Evolutionary conservation across 164 flowering plant species (phyloP).

Genomic region (Aristolochia fimbriata): DNA sequence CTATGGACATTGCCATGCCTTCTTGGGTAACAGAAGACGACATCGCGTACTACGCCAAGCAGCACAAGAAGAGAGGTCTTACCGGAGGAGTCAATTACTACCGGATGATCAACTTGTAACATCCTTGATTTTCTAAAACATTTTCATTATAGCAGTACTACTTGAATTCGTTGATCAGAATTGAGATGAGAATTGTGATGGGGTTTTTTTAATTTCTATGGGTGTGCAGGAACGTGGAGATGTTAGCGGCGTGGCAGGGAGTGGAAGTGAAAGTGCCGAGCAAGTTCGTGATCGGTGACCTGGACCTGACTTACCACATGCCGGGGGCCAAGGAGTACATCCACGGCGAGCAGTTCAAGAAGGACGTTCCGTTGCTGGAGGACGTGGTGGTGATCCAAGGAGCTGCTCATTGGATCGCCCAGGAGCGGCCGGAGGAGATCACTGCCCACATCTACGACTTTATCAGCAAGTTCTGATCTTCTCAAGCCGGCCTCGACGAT

Average conservation of each 20-base stretch:
- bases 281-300: conserved; percentile 35
- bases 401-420: conserved; percentile 23
- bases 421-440: conserved; percentile 26
- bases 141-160: too few species aligned
- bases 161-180: too few species aligned
- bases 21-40: conserved; percentile 49
- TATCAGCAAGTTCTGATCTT: conserved; percentile 12
- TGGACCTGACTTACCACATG: conserved; percentile 24
- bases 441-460: conserved; percentile 22
- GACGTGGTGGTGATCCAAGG: conserved; percentile 23
- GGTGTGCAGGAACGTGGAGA: conserved; percentile 40
- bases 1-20: conserved; percentile 15
- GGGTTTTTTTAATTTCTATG: too few species aligned
- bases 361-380: conserved; percentile 7
- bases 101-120: conserved; percentile 37
- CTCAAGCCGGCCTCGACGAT: neutral
- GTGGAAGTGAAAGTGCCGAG: conserved; percentile 28
- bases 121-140: neutral
- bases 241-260: conserved; percentile 37
- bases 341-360: conserved; percentile 19
- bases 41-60: conserved; percentile 25
- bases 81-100: conserved; percentile 48
- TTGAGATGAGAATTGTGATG: too few species aligned
- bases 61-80: conserved; percentile 40
- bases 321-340: conserved; percentile 25